Base-by-base conservation (phyloP, 2,329 filamentous ascomycete species). In the Zopfia rhizophila region DNA sequence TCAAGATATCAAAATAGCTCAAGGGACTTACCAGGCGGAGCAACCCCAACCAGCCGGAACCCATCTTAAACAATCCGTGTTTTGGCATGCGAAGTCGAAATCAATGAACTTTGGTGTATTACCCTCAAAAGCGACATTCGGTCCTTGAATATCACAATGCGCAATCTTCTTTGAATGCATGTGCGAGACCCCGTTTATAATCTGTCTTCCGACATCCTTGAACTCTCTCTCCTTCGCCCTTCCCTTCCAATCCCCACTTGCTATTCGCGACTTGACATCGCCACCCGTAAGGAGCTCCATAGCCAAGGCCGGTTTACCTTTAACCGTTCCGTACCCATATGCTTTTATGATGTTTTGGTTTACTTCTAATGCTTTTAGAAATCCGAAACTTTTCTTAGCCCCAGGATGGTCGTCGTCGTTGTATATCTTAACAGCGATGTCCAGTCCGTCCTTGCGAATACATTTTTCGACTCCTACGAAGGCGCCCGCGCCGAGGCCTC, bases 371-470 rank as follows among this genome's bases (percentile, higher is more conserved):
- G 24, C 21, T 14, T 35, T 25, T 8, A 43, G 17, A 19, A 43
- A 4, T 7, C 16, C n/a, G 13, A 33, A 43, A 18, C 22, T 35
- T 24, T 24, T 43, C n/a, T 43, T 28, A 5, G 19, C 25, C 4
- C 3, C 12, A 16, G 17, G 22, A 4, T 7, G 6, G 12, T 41
- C 14, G 5, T 8, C 17, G 7, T 32, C 32, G 5, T 32, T 19
- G 29, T 7, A 33, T 35, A 11, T 12, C 22, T 43, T 43, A 7
- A 43, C 39, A 23, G 39, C 39, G 35, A 43, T 35, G 17, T 35
- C 29, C 30, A 18, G 5, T 19, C 39, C 39, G 17, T 35, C 29
- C 28, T 33, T 17, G 39, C 17, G 38, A 7, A 32, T 7, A 18
- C 38, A 41, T 22, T 41, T 4, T 10, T 14, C 17, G 17, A 41